phyloP scores from a whole-genome alignment of 768 basidiomycete genomes.

The Kondoa malvinella region DNA sequence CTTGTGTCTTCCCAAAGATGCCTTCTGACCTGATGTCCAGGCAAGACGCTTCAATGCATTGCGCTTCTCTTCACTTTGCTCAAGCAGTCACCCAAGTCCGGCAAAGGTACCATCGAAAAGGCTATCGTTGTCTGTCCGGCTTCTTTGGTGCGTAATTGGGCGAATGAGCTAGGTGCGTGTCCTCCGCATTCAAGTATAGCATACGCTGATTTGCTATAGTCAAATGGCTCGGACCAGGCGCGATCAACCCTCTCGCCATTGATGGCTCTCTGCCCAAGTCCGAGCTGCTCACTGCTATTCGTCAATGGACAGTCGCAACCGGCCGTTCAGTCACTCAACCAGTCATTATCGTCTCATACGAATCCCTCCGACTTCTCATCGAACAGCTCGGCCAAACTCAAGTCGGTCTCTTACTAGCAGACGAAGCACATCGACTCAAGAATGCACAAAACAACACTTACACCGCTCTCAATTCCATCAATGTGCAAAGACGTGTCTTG shows the following conservation, averaged over 20 bases:
- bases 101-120: constrained; percentile 81
- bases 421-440: constrained; percentile 92
- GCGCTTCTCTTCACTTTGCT: constrained; percentile 84
- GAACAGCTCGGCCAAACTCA: constrained; percentile 57
- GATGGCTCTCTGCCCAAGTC: constrained; percentile 83
- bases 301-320: constrained; percentile 71
- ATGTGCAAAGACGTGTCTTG: constrained; percentile 70
- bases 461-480: constrained; percentile 51
- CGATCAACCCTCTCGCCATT: constrained; percentile 65
- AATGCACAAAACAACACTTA: constrained; percentile 37
- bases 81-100: constrained; percentile 79
- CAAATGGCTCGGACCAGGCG: constrained; percentile 77
- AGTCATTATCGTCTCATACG: constrained; percentile 99
- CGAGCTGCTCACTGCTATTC: constrained; percentile 59
- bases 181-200: neutral
- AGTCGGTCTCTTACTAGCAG: constrained; percentile 83
- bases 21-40: constrained; percentile 21
- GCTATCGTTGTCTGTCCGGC: constrained; percentile 95
- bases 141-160: constrained; percentile 95
- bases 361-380: constrained; percentile 69
- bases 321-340: constrained; percentile 78
- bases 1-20: neutral
- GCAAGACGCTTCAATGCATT: constrained; percentile 92
- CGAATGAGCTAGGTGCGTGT: constrained; percentile 65
- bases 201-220: constrained; percentile 40